Evolutionary conservation across 805 yeast species (phyloP), one percentile per base, ranked within the genome.

Genomic region (Spathaspora passalidarum): DNA sequence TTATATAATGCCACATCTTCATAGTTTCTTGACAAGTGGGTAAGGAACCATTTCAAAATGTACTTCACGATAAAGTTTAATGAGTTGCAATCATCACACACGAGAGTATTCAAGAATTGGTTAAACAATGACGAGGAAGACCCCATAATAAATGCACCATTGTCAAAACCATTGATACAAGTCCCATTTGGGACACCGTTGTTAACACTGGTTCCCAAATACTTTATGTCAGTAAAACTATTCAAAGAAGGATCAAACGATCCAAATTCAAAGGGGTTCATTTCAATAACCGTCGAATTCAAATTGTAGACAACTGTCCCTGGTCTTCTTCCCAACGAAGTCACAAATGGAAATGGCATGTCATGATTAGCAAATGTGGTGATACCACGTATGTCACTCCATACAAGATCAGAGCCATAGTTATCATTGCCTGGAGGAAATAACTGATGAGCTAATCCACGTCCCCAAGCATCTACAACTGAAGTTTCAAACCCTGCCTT

Each of bases 391-490:
- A 70, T 56, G 45, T 66, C 72, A 2, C 70, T 62, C 64, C 68
- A 69, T 8, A 66, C 52, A 10, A 62, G 53, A 9, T 62, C 51
- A n/a, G 54, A 47, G 6, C 59, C 56, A 22, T 54, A 59, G 37
- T 62, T 54, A 42, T 62, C 59, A 7, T 47, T 34, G 1, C 60
- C 63, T 36, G 51, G 45, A 7, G 63, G 55, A 39, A 63, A 81
- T 50, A 88, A 79, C 64, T 86, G 89, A 53, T 83, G 78, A 2
- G 94, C 78, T 43, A 89, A 68, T 8, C 9, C 42, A 11, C 42
- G 73, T 4, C 89, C 90, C 95, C 94, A 88, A 46, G 80, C 77
- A 61, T 88, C 96, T 2, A 92, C 84, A 23, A 87, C 53, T 6
- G 86, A 70, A n/a, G 81, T 69, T 16, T 75, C 71, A 60, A 75